These are phyloP conservation scores for Trichoderma semiorbis DNA, from an alignment of 2,329 filamentous ascomycete species.

Conservation along the genomic window DNA sequence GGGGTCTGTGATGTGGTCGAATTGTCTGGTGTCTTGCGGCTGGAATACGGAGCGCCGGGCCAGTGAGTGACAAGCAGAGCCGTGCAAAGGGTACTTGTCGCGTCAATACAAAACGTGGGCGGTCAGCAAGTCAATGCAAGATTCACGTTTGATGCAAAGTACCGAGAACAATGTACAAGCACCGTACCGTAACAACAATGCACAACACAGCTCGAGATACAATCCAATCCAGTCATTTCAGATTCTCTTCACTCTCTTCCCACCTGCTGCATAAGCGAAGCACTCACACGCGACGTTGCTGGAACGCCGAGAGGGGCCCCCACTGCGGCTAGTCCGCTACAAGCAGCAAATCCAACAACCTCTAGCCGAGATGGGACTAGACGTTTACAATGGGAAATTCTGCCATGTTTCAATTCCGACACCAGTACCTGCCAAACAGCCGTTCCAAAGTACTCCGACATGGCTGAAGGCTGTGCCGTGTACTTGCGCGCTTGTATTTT, in stretches of 20 bases:
- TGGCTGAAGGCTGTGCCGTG: neutral
- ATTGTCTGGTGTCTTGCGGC: neutral
- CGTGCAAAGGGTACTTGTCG: neutral
- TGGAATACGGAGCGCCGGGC: neutral
- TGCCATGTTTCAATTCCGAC: neutral
- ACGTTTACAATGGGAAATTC: neutral
- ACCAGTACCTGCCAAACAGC: neutral
- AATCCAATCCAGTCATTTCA: neutral
- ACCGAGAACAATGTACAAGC: neutral
- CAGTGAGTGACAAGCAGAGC: neutral
- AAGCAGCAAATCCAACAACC: neutral
- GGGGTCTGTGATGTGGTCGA: neutral
- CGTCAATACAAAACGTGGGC: neutral
- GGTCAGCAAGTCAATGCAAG: neutral
- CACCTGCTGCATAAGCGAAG: slow-evolving; percentile 4
- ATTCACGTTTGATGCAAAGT: neutral
- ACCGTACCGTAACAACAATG: neutral
- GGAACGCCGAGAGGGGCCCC: neutral
- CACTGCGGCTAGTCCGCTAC: neutral
- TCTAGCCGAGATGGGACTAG: neutral
- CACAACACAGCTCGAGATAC: neutral
- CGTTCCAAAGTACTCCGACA: neutral
- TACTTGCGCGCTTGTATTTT: neutral
- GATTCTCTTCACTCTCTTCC: neutral
- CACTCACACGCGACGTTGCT: slow-evolving; percentile 16